Evolutionary conservation across 208 protist genomes (phyloP).

Genomic region (Spongospora subterranea): DNA sequence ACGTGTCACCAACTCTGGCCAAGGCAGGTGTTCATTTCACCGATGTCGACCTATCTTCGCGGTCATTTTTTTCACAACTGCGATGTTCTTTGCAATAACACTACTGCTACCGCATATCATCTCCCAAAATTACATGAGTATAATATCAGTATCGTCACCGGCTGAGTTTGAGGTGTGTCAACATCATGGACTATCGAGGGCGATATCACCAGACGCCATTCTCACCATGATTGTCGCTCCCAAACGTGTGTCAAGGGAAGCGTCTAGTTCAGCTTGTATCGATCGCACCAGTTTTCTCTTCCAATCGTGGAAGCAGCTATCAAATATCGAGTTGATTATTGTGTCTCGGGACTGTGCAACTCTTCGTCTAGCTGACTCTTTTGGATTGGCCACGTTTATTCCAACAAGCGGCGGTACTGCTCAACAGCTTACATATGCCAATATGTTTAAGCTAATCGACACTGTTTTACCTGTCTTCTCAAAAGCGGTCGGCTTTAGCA

Average conservation of each 20-base stretch:
- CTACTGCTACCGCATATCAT: too few relatives aligned
- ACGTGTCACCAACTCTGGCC: too few relatives aligned
- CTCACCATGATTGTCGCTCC: conserved; percentile 38
- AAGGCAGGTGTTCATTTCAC: too few relatives aligned
- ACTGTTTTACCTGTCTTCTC: not conserved
- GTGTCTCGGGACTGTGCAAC: not conserved
- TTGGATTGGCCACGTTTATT: not conserved
- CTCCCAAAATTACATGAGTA: too few relatives aligned
- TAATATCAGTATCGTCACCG: too few relatives aligned
- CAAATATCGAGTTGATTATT: not conserved
- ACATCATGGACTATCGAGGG: too few relatives aligned
- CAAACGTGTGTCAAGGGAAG: not conserved
- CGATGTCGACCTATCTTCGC: too few relatives aligned
- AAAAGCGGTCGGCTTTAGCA: not conserved
- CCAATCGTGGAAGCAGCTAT: not conserved
- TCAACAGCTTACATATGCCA: not conserved
- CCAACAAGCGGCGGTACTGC: not conserved
- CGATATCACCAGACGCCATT: not conserved
- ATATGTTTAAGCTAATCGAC: not conserved
- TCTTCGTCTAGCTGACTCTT: not conserved
- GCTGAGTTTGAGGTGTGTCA: too few relatives aligned
- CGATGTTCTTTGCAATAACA: too few relatives aligned
- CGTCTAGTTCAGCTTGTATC: not conserved
- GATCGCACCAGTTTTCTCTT: not conserved
- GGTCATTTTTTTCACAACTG: too few relatives aligned